These are phyloP conservation scores for Zea luxurians DNA, from an alignment of 176 grass and related monocot species.

Conservation along the genomic window DNA sequence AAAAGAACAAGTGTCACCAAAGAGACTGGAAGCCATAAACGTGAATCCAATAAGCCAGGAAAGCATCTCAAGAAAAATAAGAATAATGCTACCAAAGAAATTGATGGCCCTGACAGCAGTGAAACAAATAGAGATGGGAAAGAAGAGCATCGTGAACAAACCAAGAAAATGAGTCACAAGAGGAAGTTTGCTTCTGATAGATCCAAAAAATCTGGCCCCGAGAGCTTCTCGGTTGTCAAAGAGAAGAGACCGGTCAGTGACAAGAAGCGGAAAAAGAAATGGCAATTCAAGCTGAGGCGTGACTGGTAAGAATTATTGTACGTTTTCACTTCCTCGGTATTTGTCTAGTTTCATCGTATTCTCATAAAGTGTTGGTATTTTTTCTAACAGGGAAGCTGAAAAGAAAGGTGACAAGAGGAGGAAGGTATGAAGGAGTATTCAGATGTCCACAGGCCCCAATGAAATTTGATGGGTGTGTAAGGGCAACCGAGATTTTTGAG, in stretches of 20 bases:
- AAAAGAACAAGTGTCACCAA: not conserved
- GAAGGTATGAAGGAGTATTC: slow-evolving; percentile 42
- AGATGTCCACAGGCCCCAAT: not conserved
- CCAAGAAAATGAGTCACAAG: slow-evolving; percentile 13
- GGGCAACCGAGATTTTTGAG: slow-evolving; percentile 20
- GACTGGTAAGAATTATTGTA: slow-evolving; percentile 41
- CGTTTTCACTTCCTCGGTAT: not conserved
- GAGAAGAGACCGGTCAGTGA: slow-evolving; percentile 30
- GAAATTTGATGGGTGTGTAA: slow-evolving; percentile 28
- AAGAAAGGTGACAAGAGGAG: slow-evolving; percentile 51
- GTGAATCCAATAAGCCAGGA: slow-evolving; percentile 28
- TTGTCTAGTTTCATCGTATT: not conserved
- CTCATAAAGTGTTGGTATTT: not conserved
- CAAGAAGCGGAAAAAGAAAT: slow-evolving; percentile 42
- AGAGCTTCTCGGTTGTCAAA: slow-evolving; percentile 27
- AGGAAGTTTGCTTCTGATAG: slow-evolving; percentile 24
- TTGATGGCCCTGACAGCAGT: slow-evolving; percentile 25
- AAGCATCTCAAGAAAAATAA: slow-evolving; percentile 36
- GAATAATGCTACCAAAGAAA: slow-evolving; percentile 27
- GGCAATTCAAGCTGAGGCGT: slow-evolving; percentile 53
- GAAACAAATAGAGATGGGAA: slow-evolving; percentile 11
- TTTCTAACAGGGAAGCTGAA: slow-evolving; percentile 52
- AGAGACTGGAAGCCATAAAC: slow-evolving; percentile 21
- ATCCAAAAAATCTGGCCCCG: slow-evolving; percentile 22
- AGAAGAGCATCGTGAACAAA: slow-evolving; percentile 7